Base-by-base conservation (phyloP, 1,284 basidiomycete species). In the Moesziomyces antarcticus region DNA sequence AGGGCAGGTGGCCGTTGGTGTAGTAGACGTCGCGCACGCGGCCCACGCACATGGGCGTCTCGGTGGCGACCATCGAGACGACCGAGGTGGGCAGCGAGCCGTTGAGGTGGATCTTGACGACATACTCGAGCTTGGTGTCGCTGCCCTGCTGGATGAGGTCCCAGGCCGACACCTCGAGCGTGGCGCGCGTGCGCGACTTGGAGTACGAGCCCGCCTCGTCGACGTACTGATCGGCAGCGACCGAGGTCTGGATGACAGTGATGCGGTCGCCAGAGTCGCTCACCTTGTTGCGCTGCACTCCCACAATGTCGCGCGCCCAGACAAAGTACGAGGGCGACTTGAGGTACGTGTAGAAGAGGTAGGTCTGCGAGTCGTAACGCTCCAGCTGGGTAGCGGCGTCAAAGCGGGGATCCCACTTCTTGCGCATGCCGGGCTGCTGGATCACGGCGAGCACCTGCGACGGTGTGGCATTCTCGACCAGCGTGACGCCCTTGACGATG, bases 11-110 rank as follows among this genome's bases (percentile, higher is more conserved):
- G 16, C 79, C 79, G 37, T 41, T 16, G 10, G 65, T 48, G 62
- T 81, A 81, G 64, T 64, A 73, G 24, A 66, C 59, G 44, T 81
- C 79, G 5, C 79, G 71, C 11, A 79, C 79, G 18, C 72, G 56
- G 20, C 72, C 79, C 33, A 77, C 74, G 56, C 79, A 81, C 77
- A 81, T 79, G 25, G 79, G 79, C 22, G 78, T 81, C 49, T 81
- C 79, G 43, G 70, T 72, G 27, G 79, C 75, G 18, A 81, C 62
- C 59, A 70, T 68, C 14, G 68, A 62, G 7, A 78, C 78, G 43
- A 81, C 69, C 20, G 67, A 61, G 7, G 78, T 80, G 20, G 79
- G 79, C 24, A 81, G 56, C 20, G 59, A 56, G 14, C 79, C 77
- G 55, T 80, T 80, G 48, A 80, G 71, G 64, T 78, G 72, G 16